Evolutionary conservation across 2,329 filamentous ascomycete genomes (phyloP), one percentile per base, ranked within the genome.

Genomic region (Colletotrichum graminicola): DNA sequence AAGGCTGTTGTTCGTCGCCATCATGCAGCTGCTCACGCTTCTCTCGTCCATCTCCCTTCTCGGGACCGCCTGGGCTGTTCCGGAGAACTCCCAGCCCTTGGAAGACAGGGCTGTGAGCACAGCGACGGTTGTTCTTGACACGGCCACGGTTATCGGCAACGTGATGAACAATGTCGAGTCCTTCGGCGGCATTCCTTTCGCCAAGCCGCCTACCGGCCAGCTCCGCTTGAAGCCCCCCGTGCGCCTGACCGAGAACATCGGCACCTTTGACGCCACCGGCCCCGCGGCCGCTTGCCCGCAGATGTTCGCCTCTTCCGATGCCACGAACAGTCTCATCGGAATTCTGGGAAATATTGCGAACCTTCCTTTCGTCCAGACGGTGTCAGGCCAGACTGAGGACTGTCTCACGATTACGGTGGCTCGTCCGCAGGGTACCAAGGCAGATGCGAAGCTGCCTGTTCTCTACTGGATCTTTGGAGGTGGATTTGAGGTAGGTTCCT

Each of bases 121-220:
- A 7, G 67, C 57, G 36, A 75, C 73, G n/a, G 74, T 75, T 56
- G 64, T 67, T 16, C 72, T 76, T 26, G 68, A 72, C 36, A 72
- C 73, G 21, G 75, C 74, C 29, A 76, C 73, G 5, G 67, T 77
- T 12, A 63, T 77, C 26, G 76, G 76, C 34, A 75, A 75, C 39
- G 63, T 68, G 21, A 62, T 72, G 47, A 71, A 67, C 34, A 62
- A 67, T 16, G 83, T 91, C 16, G 90, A 92, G 65, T 84, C 81
- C 32, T 92, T 91, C 80, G 85, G 85, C 72, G 89, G 88, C 16
- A 90, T 92, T 67, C 90, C 90, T 1, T 93, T 87, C 75, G 90
- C 90, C 2, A 80, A 90, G 73, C 85, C 89, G 6, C 91, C 91
- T 0, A 82, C 85, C 0, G 89, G 87, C 0, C 76, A 81, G 1